These are phyloP conservation scores for Ambrosiella cleistominuta DNA, from an alignment of 2,329 filamentous ascomycete species.

Conservation along the genomic window DNA sequence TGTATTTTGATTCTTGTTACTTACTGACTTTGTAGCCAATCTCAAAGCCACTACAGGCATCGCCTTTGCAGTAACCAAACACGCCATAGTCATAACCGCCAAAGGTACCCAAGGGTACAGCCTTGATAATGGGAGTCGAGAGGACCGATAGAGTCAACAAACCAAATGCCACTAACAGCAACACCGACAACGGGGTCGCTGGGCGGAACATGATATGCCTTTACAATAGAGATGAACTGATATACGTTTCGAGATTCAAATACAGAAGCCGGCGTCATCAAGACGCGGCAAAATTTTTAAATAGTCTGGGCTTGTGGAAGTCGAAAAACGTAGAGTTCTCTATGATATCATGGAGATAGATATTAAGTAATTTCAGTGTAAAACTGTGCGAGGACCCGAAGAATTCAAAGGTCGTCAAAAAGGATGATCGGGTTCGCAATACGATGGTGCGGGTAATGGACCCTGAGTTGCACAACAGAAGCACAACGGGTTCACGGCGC, in stretches of 20 bases:
- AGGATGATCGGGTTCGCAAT: background rate
- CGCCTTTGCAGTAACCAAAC: conserved; percentile 62
- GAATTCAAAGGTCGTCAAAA: background rate
- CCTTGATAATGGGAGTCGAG: conserved; percentile 77
- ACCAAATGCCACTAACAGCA: conserved; percentile 72
- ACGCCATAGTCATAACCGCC: conserved; percentile 71
- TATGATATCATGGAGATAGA: too few relatives aligned
- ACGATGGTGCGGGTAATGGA: background rate
- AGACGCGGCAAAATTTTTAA: conserved; percentile 23
- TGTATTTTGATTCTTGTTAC: conserved; percentile 19
- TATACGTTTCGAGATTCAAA: background rate
- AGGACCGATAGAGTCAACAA: conserved; percentile 72
- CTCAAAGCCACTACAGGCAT: conserved; percentile 50
- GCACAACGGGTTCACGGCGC: background rate
- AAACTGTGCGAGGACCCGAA: background rate
- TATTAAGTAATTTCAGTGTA: background rate
- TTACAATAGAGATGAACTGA: conserved; percentile 14
- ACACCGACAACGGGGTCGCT: conserved; percentile 73
- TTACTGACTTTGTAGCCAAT: conserved; percentile 76
- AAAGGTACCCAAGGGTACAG: conserved; percentile 66
- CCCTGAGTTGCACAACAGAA: background rate
- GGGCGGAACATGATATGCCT: conserved; percentile 60
- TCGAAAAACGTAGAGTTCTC: too few relatives aligned
- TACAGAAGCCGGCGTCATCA: conserved; percentile 25
- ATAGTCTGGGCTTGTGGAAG: background rate